Conservation (phyloP, 257 asterid species). For the Solanum piurae region DNA sequence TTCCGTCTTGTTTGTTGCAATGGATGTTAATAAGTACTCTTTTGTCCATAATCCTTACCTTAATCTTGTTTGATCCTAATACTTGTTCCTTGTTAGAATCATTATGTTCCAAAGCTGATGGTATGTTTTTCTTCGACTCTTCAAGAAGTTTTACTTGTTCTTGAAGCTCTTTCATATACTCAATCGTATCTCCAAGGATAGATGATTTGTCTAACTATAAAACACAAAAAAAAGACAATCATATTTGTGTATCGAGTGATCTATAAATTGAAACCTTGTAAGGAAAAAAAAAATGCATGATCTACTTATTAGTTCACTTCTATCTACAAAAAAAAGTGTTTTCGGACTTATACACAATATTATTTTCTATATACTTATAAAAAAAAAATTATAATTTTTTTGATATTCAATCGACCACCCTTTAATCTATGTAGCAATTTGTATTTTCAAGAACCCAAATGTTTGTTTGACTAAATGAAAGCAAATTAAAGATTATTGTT, state of each 20-base stretch:
- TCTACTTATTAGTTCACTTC: too few relatives aligned
- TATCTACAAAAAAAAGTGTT: neutral
- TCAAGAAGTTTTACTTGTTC: conserved; percentile 30
- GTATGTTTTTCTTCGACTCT: conserved; percentile 10
- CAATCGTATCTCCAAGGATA: conserved; percentile 13
- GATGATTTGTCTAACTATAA: conserved; percentile 21
- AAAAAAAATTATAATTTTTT: neutral
- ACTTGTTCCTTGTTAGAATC: neutral
- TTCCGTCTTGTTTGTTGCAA: conserved; percentile 26
- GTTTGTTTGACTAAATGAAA: neutral
- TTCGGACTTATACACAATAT: too few relatives aligned
- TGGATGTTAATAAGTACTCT: conserved; percentile 32
- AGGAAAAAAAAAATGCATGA: neutral
- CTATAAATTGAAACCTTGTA: neutral
- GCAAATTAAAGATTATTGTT: neutral
- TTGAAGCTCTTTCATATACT: conserved; percentile 32
- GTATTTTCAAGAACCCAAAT: neutral
- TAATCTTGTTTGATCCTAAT: conserved; percentile 9
- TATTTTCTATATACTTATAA: too few relatives aligned
- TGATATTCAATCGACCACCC: neutral
- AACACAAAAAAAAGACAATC: neutral
- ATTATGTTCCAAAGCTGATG: neutral
- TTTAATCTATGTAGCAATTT: neutral
- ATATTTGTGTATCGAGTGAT: neutral
- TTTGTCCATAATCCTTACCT: conserved; percentile 19